Evolutionary conservation across 768 basidiomycete species (phyloP).

Genomic region (Omphalotus guepiniiformis): DNA sequence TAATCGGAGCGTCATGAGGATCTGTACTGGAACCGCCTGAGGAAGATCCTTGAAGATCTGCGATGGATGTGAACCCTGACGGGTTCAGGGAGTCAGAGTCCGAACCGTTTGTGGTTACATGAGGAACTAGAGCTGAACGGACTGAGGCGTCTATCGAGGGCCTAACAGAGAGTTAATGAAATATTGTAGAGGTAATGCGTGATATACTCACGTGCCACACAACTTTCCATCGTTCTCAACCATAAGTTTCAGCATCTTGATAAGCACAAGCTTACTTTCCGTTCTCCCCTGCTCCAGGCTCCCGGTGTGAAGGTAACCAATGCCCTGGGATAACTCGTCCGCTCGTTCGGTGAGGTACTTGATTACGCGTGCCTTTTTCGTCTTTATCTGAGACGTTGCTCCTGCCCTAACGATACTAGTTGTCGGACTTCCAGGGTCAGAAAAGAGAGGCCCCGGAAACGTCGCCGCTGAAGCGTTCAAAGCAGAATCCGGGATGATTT

Average conservation of each 20-base stretch:
- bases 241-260: conserved; percentile 73
- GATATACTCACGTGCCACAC: conserved; percentile 69
- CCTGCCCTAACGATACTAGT: conserved; percentile 70
- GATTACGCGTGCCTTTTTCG: conserved; percentile 75
- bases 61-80: conserved; percentile 26
- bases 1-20: conserved; percentile 47
- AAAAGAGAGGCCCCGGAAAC: conserved; percentile 87
- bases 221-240: conserved; percentile 87
- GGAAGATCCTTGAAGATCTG: conserved; percentile 26
- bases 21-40: conserved; percentile 15
- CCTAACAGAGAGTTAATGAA: conserved; percentile 20
- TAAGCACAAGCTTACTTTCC: conserved; percentile 73
- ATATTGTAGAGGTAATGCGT: not conserved
- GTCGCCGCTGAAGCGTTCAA: conserved; percentile 47
- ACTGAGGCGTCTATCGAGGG: conserved; percentile 70
- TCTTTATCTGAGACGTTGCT: conserved; percentile 61
- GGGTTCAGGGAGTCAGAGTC: conserved; percentile 13
- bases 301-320: conserved; percentile 60
- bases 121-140: conserved; percentile 66
- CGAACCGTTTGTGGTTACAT: conserved; percentile 31
- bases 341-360: conserved; percentile 74
- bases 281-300: conserved; percentile 51
- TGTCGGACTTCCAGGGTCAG: conserved; percentile 64
- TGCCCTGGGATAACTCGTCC: conserved; percentile 72
- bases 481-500: conserved; percentile 64